Evolutionary conservation across 768 basidiomycete species (phyloP).

Genomic region (Krasilnikovozyma curviuscula): DNA sequence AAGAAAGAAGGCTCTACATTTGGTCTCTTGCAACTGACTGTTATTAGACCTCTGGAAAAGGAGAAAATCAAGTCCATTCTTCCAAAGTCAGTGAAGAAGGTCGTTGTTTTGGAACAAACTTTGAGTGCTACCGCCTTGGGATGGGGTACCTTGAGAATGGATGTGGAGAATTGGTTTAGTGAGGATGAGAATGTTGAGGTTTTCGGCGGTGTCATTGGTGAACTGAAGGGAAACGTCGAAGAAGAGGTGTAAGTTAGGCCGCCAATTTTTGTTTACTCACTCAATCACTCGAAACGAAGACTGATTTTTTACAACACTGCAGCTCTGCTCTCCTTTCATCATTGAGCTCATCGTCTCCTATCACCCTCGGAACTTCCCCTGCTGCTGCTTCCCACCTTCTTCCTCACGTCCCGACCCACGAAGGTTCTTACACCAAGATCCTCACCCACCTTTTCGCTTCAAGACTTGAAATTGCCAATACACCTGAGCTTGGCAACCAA

Average conservation of each 20-base stretch:
- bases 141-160: conserved; percentile 57
- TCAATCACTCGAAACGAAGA: no score
- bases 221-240: conserved; percentile 17
- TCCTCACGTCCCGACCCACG: conserved; percentile 70
- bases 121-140: conserved; percentile 60
- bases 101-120: conserved; percentile 68
- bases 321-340: conserved; percentile 3
- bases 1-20: conserved; percentile 35
- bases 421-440: conserved; percentile 76
- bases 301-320: no score
- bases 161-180: conserved; percentile 34
- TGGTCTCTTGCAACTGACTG: conserved; percentile 30
- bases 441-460: conserved; percentile 59
- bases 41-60: conserved; percentile 49
- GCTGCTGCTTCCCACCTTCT: conserved; percentile 19
- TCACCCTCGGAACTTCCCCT: conserved; percentile 30
- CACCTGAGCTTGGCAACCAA: conserved; percentile 50
- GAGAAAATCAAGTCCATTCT: conserved; percentile 40
- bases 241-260: no score
- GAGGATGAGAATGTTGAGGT: conserved; percentile 32
- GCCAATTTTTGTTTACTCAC: no score
- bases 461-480: conserved; percentile 65
- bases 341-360: conserved; percentile 12
- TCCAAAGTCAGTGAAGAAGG: conserved; percentile 41
- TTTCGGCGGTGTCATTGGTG: conserved; percentile 45